phyloP scores from a whole-genome alignment of 2,329 filamentous ascomycete genomes.

The Teratosphaeriaceae sp. region DNA sequence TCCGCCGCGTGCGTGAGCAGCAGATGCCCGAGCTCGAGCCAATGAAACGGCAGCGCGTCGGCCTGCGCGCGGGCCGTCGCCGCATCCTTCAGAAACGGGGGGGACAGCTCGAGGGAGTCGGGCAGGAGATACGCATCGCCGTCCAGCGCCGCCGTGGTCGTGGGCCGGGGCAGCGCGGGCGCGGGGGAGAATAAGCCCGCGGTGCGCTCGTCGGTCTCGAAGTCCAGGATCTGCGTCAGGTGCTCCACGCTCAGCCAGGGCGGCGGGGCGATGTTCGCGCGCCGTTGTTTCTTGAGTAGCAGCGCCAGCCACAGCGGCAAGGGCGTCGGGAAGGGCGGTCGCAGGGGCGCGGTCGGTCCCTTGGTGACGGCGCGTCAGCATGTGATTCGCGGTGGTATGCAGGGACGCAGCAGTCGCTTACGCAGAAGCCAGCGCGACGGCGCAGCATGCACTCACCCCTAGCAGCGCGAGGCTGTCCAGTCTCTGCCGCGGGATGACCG shows the following conservation, averaged over 20 bases:
- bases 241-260: constrained; percentile 77
- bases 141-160: constrained; percentile 19
- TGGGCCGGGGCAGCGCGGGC: constrained; percentile 55
- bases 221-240: constrained; percentile 68
- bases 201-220: constrained; percentile 64
- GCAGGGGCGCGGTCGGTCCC: constrained; percentile 70
- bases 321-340: constrained; percentile 71
- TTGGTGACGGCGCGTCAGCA: too few species aligned
- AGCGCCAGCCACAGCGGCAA: constrained; percentile 92
- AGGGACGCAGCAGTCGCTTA: constrained; percentile 14
- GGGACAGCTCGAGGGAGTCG: constrained; percentile 30
- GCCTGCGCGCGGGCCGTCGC: constrained; percentile 64
- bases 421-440: constrained; percentile 20
- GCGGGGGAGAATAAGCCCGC: constrained; percentile 70
- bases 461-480: constrained; percentile 81
- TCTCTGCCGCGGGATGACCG: constrained; percentile 82
- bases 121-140: constrained; percentile 22
- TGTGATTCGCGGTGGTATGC: too few species aligned
- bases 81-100: constrained; percentile 68
- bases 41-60: constrained; percentile 82
- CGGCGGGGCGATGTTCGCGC: constrained; percentile 87
- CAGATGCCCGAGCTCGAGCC: constrained; percentile 85
- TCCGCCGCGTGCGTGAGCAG: constrained; percentile 79
- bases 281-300: constrained; percentile 86
- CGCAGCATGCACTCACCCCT: constrained; percentile 66